Conservation (phyloP, 2,329 filamentous ascomycete genomes). For the Fusarium nurragi region DNA sequence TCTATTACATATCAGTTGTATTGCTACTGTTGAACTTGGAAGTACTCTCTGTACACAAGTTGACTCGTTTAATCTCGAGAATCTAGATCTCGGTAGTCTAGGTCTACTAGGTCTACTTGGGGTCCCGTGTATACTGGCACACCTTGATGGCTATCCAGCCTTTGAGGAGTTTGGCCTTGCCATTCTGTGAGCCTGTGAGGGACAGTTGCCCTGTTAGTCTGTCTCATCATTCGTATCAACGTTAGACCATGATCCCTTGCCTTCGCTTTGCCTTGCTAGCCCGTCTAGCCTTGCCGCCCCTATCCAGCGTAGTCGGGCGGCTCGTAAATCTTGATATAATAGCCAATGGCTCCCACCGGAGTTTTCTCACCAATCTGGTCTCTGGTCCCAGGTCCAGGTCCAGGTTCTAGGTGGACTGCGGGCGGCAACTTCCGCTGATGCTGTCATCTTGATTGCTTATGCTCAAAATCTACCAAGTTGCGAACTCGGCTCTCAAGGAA, state of each 20-base stretch:
- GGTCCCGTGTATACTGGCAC: not conserved
- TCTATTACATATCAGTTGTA: not conserved
- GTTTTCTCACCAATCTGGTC: too few species aligned
- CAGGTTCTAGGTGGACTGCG: not conserved
- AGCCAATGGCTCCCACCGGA: not conserved
- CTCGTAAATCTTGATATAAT: constrained; percentile 1
- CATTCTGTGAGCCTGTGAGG: constrained; percentile 5
- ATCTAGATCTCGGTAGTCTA: constrained; percentile 32
- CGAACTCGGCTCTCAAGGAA: not conserved
- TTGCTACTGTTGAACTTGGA: not conserved
- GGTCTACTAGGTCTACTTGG: not conserved
- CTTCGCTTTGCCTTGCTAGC: not conserved
- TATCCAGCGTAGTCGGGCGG: not conserved
- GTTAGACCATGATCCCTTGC: constrained; percentile 1
- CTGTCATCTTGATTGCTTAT: not conserved
- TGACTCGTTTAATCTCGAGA: constrained; percentile 29
- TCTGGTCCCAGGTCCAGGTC: not conserved
- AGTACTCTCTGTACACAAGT: not conserved
- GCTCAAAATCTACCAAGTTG: constrained; percentile 10
- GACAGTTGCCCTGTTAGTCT: not conserved
- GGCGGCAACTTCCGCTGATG: constrained; percentile 11
- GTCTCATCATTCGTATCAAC: constrained; percentile 8
- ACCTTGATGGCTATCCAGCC: not conserved
- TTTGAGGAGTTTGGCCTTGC: not conserved
- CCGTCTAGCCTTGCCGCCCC: not conserved